Conservation (phyloP, 129 eudicot genomes). For the Calendula officinalis region DNA sequence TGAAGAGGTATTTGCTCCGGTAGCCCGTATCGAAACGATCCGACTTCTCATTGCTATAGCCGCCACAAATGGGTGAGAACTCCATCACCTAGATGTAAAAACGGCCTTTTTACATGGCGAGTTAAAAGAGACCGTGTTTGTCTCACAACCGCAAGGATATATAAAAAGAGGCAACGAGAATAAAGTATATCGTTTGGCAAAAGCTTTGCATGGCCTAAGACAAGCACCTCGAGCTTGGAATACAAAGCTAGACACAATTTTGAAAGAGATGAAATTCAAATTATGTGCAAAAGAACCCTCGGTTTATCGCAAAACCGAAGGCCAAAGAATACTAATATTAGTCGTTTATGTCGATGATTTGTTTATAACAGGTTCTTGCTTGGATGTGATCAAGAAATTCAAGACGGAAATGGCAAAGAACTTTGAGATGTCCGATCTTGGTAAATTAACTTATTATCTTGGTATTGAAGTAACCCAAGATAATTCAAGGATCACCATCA, state of each 20-base stretch:
- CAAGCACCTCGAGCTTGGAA: conserved; percentile 12
- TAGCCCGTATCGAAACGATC: background rate
- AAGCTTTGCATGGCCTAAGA: background rate
- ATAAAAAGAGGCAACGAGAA: background rate
- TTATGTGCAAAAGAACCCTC: conserved; percentile 2
- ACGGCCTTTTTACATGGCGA: conserved; percentile 1
- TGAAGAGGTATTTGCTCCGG: background rate
- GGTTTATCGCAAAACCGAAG: background rate
- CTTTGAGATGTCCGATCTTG: no score
- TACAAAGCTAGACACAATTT: background rate
- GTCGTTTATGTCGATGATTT: conserved; percentile 1
- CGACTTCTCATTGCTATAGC: background rate
- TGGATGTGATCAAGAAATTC: no score
- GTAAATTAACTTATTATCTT: no score
- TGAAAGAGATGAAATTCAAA: background rate
- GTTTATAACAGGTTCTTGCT: background rate
- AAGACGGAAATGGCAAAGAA: no score
- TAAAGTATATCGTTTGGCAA: background rate
- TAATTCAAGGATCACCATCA: no score
- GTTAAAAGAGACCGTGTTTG: background rate
- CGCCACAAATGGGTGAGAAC: background rate
- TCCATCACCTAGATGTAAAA: conserved; percentile 6
- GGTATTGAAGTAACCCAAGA: no score
- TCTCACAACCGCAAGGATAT: background rate
- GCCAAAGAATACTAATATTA: background rate